A percentile compares a stretch with the other conserved stretches of the same genome.
phyloP scores from a whole-genome alignment of 2,329 filamentous ascomycete species.

The Fusarium hostae region DNA sequence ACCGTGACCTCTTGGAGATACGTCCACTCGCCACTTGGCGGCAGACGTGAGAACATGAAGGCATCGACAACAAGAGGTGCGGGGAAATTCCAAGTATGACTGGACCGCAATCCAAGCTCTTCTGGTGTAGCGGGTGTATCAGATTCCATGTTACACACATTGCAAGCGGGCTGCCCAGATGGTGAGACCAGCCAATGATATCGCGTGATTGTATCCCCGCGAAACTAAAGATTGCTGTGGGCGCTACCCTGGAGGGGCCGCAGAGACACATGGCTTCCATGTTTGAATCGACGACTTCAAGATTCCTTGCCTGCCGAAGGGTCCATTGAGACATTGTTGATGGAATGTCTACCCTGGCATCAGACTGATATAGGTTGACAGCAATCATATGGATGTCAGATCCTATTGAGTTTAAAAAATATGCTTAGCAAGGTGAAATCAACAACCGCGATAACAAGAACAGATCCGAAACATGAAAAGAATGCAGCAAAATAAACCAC shows the following conservation, averaged over 20 bases:
- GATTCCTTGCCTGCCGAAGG: not conserved
- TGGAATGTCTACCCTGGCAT: not conserved
- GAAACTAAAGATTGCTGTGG: slow-evolving; percentile 18
- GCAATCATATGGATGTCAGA: not conserved
- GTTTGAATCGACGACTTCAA: slow-evolving; percentile 6
- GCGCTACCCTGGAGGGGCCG: slow-evolving; percentile 30
- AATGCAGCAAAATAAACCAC: not conserved
- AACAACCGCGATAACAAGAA: not conserved
- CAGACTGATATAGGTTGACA: too few species aligned
- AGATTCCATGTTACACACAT: slow-evolving; percentile 16
- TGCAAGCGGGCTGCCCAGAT: not conserved
- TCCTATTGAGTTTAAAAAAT: not conserved
- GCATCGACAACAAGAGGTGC: slow-evolving; percentile 30
- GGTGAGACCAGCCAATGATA: slow-evolving; percentile 30
- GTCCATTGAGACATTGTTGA: slow-evolving; percentile 5
- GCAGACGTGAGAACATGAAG: not conserved
- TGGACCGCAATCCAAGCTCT: slow-evolving; percentile 1
- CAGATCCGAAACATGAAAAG: not conserved
- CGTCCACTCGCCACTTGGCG: not conserved
- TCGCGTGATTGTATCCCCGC: slow-evolving; percentile 28
- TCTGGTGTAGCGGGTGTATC: slow-evolving; percentile 13
- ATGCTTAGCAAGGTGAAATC: not conserved
- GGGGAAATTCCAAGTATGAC: slow-evolving; percentile 29
- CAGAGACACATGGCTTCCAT: not conserved
- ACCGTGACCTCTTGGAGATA: not conserved